phyloP scores from a whole-genome alignment of 306 rosid species.

The Spatholobus suberectus region DNA sequence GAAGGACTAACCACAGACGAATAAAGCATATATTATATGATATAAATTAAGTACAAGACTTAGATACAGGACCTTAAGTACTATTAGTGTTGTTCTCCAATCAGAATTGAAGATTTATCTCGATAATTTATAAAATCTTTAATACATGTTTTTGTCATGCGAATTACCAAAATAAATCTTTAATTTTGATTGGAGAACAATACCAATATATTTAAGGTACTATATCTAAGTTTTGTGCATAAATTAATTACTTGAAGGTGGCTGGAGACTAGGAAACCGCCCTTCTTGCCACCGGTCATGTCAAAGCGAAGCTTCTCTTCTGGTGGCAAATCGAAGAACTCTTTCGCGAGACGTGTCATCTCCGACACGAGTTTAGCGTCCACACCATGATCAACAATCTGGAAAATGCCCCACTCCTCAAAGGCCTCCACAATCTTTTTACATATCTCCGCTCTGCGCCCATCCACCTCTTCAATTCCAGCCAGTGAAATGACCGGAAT shows the following conservation, averaged over 20 bases:
- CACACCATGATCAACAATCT: slow-evolving; percentile 76
- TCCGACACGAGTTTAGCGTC: slow-evolving; percentile 55
- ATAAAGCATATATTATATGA: too few species aligned
- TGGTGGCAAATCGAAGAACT: slow-evolving; percentile 65
- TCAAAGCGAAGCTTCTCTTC: slow-evolving; percentile 81
- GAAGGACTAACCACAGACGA: too few species aligned
- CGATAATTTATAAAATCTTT: too few species aligned
- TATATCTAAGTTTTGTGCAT: too few species aligned
- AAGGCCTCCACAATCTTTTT: slow-evolving; percentile 70
- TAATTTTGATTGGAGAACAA: too few species aligned
- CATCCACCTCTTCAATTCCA: slow-evolving; percentile 61
- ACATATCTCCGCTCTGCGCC: slow-evolving; percentile 56
- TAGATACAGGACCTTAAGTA: too few species aligned
- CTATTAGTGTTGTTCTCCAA: too few species aligned
- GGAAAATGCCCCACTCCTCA: slow-evolving; percentile 86
- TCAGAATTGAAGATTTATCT: too few species aligned
- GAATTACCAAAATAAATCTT: too few species aligned
- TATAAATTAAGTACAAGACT: too few species aligned
- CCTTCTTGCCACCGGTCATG: slow-evolving; percentile 87
- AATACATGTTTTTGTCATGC: too few species aligned
- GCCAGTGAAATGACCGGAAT: slow-evolving; percentile 70
- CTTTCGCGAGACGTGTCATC: slow-evolving; percentile 62
- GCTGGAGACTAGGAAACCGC: slow-evolving; percentile 86
- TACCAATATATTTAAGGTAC: too few species aligned
- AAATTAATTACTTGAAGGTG: slow-evolving; percentile 77